Percentiles rank a stretch among this genome's conserved stretches.
Evolutionary conservation across 176 grass and related monocot genomes (phyloP).

Genomic region (Guadua angustifolia): DNA sequence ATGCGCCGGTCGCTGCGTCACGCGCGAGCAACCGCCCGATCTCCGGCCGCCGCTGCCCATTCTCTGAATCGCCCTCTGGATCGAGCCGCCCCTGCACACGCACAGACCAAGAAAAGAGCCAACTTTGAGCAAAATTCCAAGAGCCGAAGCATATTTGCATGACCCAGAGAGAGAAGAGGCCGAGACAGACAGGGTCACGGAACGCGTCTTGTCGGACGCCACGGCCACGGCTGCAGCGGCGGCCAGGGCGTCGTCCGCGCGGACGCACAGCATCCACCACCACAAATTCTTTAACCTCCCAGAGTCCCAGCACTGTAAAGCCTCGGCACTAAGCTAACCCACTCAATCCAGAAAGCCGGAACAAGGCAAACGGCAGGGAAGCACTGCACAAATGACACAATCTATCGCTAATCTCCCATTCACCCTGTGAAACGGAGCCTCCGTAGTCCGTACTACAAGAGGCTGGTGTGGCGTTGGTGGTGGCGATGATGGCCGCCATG

Average conservation of each 20-base stretch:
- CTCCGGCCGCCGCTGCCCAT: conserved; percentile 51
- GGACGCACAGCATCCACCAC: conserved; percentile 62
- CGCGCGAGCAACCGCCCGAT: neutral
- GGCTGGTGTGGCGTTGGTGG: neutral
- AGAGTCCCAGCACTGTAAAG: neutral
- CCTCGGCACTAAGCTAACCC: conserved; percentile 7
- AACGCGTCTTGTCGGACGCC: conserved; percentile 66
- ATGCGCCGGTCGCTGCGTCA: neutral
- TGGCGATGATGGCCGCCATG: conserved; percentile 28
- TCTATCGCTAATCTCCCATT: neutral
- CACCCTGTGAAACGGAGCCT: neutral
- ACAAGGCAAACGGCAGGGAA: conserved; percentile 55
- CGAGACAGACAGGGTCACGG: conserved; percentile 58
- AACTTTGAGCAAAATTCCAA: conserved; percentile 12
- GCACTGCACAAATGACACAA: neutral
- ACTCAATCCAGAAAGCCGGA: neutral
- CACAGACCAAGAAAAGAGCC: conserved; percentile 6
- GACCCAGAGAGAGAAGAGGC: neutral
- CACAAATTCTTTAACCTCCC: conserved; percentile 41
- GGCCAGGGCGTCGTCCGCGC: conserved; percentile 64
- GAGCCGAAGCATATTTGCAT: neutral
- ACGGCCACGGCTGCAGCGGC: conserved; percentile 61
- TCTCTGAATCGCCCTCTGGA: conserved; percentile 73
- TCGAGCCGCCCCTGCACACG: conserved; percentile 71
- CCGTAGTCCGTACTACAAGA: neutral